Base-by-base conservation (phyloP, 2,329 filamentous ascomycete species). In the Dactylellina haptotyla region DNA sequence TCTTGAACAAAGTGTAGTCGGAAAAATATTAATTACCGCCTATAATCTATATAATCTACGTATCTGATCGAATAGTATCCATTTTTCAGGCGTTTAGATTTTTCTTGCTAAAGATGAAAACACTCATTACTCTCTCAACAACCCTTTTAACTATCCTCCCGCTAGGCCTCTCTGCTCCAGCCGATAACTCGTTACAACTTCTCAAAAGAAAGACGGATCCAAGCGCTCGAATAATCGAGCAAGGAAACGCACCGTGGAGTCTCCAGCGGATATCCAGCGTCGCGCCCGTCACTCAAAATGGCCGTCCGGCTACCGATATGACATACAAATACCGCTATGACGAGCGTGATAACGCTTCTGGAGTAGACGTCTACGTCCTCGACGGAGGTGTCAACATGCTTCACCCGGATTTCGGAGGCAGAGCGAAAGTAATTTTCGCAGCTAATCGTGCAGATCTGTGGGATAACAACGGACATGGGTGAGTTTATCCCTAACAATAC, bases 321-420 rank as follows among this genome's bases (percentile, higher is more conserved):
- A 78, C 81, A 65, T 84, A 78, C 5, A 77, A 63, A 10, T 82
- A 82, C 66, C 71, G 78, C n/a, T 82, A 81, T 20, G 78, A 63
- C 20, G 39, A 39, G 3, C 30, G 54, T 4, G 62, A 66, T 1
- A 23, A 28, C 18, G 62, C 51, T 1, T 25, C 37, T 5, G 66
- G 66, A 23, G 58, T 71, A 4, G 66, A 71, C 46, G 48, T 71
- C 14, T 71, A 71, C 10, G 48, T 71, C 5, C 16, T 71, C 41
- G 58, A 71, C 32, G 58, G 41, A 4, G 66, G 66, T 9, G 34
- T 71, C 23, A 53, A 71, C 12, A 39, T 32, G 2, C n/a, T 25
- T 2, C 58, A 71, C 53, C 20, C 28, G 25, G 66, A 71, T 25
- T 71, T 71, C 28, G 43, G 43, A 6, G 30, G 30, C 2, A n/a